These are phyloP conservation scores for Parastagonospora avenae DNA, from an alignment of 2,329 filamentous ascomycete genomes.

Conservation along the genomic window DNA sequence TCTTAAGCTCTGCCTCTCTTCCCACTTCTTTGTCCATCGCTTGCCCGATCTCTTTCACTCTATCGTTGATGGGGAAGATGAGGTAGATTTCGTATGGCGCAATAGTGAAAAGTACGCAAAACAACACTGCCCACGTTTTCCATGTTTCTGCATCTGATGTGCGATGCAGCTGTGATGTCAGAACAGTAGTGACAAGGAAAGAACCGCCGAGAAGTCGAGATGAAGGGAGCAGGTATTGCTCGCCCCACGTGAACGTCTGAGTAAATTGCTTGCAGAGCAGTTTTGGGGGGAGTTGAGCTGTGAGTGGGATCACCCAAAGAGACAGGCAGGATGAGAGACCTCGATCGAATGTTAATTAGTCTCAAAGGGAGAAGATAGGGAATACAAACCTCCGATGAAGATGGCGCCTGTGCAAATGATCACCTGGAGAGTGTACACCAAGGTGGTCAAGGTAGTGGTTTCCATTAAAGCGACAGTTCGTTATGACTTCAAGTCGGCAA, in stretches of 20 bases:
- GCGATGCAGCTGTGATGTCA: not conserved
- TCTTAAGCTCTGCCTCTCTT: not conserved
- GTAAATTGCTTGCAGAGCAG: slow-evolving; percentile 5
- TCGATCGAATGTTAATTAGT: not conserved
- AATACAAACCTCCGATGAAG: slow-evolving; percentile 5
- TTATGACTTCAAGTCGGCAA: not conserved
- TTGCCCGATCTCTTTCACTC: slow-evolving; percentile 4
- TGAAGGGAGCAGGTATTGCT: slow-evolving; percentile 5
- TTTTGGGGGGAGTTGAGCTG: not conserved
- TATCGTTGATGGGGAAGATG: slow-evolving; percentile 10
- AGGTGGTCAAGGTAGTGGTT: not conserved
- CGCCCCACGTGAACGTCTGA: slow-evolving; percentile 8
- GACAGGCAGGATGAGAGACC: slow-evolving; percentile 13
- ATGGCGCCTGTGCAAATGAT: slow-evolving; percentile 4
- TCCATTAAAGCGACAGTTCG: not conserved
- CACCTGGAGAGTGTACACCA: slow-evolving; percentile 7
- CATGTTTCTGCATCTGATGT: not conserved
- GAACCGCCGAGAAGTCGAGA: slow-evolving; percentile 2
- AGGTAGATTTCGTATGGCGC: slow-evolving; percentile 10
- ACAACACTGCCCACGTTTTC: slow-evolving; percentile 5
- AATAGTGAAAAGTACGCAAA: not conserved
- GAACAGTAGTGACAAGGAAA: not conserved
- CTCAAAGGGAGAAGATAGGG: not conserved
- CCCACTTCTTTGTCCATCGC: not conserved
- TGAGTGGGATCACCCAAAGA: slow-evolving; percentile 9